A percentile compares a stretch with the other conserved stretches of the same genome.
Conservation (phyloP, 768 basidiomycete species). For the Boletus subparvulus region DNA sequence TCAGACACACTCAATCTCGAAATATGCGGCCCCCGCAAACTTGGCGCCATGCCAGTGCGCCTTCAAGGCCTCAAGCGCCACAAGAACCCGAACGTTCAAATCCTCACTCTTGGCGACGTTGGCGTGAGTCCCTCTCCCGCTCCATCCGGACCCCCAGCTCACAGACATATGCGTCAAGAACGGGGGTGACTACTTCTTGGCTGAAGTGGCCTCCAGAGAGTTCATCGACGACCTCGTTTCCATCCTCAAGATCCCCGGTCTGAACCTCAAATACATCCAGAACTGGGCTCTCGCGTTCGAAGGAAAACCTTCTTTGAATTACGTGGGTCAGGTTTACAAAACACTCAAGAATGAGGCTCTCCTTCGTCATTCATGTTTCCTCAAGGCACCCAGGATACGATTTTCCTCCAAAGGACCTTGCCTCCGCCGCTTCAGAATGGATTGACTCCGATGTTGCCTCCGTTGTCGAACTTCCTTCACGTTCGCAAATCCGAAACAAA, state of each 20-base stretch:
- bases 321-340: conserved; percentile 80
- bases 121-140: no score
- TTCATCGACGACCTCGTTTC: conserved; percentile 93
- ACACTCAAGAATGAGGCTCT: conserved; percentile 62
- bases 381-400: conserved; percentile 53
- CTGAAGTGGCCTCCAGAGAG: conserved; percentile 82
- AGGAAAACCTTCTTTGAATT: conserved; percentile 68
- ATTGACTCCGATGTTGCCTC: conserved; percentile 94
- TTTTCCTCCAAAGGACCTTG: conserved; percentile 80
- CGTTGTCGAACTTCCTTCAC: conserved; percentile 91
- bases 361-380: background rate
- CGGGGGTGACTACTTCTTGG: conserved; percentile 88
- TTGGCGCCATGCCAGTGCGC: no score
- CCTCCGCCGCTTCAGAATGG: conserved; percentile 92
- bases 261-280: conserved; percentile 83
- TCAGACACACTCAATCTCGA: no score
- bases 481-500: conserved; percentile 97
- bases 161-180: conserved; percentile 96
- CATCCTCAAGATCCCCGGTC: conserved; percentile 71
- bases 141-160: conserved; percentile 60
- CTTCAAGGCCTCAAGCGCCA: no score
- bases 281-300: conserved; percentile 93
- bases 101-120: no score
- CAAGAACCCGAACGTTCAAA: no score
- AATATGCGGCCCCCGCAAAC: no score